phyloP scores from a whole-genome alignment of 352 stramenopile species.

The Thraustotheca clavata region DNA sequence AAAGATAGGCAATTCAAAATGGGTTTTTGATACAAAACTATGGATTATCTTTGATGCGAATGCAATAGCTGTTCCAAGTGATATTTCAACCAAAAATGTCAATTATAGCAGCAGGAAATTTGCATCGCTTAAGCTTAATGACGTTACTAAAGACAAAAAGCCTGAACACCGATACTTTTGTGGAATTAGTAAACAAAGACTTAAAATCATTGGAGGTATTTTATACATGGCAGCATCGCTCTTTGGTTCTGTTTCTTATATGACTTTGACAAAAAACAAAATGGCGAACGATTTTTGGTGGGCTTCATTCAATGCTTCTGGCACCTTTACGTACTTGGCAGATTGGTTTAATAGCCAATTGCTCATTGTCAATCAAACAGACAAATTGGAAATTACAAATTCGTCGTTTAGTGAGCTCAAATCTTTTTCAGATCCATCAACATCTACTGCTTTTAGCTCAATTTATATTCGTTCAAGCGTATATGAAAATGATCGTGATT shows the following conservation, averaged over 20 bases:
- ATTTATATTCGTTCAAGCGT: too few relatives aligned
- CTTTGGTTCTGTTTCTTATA: neutral
- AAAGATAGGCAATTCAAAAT: neutral
- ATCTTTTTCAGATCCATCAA: too few relatives aligned
- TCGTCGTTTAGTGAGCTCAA: too few relatives aligned
- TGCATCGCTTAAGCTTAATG: neutral
- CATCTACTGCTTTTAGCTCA: too few relatives aligned
- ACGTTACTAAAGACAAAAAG: too few relatives aligned
- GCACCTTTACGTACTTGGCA: neutral
- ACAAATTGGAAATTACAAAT: too few relatives aligned
- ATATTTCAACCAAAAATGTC: neutral
- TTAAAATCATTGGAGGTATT: neutral
- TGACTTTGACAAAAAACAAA: neutral
- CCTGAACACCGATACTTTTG: neutral
- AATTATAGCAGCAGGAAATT: neutral
- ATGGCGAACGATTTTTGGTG: conserved; percentile 20
- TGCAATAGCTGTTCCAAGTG: neutral
- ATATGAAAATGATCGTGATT: conserved; percentile 1
- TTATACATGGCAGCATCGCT: conserved; percentile 12
- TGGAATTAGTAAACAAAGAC: neutral
- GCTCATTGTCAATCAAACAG: too few relatives aligned
- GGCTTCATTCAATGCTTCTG: neutral
- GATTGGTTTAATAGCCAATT: conserved; percentile 11
- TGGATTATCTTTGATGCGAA: neutral
- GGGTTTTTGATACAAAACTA: conserved; percentile 11